Evolutionary conservation across 768 basidiomycete species (phyloP), one percentile per base, ranked within the genome.

Genomic region (Tulasnella sp.): DNA sequence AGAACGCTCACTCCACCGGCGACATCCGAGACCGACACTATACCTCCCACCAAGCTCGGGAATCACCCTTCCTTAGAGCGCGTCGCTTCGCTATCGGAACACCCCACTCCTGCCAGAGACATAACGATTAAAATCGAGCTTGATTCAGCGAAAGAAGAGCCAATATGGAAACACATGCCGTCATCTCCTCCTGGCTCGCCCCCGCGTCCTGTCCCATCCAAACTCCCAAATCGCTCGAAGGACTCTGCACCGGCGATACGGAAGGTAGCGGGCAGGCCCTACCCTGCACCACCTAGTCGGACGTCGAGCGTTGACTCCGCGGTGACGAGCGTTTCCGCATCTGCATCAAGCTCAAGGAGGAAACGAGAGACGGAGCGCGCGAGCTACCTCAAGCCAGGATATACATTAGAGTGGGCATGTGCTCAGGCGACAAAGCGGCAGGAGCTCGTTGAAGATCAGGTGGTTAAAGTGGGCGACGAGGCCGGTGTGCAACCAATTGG

Each of bases 21-120:
- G 12, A 44, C 56, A 19, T 27, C 22, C 21, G 53, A 55, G 24
- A 17, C 24, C 30, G 31, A 31, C 4, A 34, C 19, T 21, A 54
- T 21, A 54, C 53, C 30, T 48, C 25, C 56, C 56, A 22, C 24
- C 34, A 38, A 38, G 45, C 45, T 48, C 45, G 30, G 19, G 3
- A 21, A 41, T 49, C 56, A 43, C 24, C 56, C 56, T 31, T 58
- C 56, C 22, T 43, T 58, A 25, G 56, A 58, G 19, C 22, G 56
- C 25, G 56, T 58, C 56, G 56, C 56, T 48, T 58, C 56, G 44
- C 44, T 58, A 25, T 58, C 56, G n/a, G 56, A 58, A 49, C 46
- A 48, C 30, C 56, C 56, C 25, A 48, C 56, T 21, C 56, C 56
- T 15, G 56, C 24, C 21, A 19, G 56, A 24, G 42, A 27, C 8